A percentile compares a stretch with the other conserved stretches of the same genome.
Conservation (phyloP, 768 basidiomycete species). For the Phaeolepiota aurea region DNA sequence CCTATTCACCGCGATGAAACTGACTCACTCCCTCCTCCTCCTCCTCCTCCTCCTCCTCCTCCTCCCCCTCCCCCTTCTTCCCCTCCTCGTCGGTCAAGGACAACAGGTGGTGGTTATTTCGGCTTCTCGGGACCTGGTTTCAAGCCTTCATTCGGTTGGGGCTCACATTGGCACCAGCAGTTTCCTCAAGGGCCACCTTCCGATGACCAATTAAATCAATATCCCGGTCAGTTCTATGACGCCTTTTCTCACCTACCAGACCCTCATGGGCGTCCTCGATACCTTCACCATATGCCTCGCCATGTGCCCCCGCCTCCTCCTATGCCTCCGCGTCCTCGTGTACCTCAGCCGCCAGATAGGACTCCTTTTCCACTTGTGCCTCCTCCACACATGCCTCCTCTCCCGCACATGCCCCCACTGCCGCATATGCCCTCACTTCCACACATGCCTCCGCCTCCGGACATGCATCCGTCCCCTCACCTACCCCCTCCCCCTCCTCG, state of each 20-base stretch:
- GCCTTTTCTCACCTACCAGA: neutral
- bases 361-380: slow-evolving; percentile 6
- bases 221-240: neutral
- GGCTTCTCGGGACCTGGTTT: too few species aligned
- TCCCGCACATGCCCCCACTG: slow-evolving; percentile 3
- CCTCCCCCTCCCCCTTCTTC: too few species aligned
- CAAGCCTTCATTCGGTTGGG: too few species aligned
- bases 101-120: too few species aligned
- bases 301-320: slow-evolving; percentile 7
- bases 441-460: neutral
- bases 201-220: neutral
- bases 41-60: slow-evolving; percentile 2
- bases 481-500: slow-evolving; percentile 9
- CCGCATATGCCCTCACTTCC: slow-evolving; percentile 4
- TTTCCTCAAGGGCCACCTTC: too few species aligned
- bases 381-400: slow-evolving; percentile 4
- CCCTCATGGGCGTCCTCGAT: slow-evolving; percentile 1
- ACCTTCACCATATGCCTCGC: neutral
- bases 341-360: slow-evolving; percentile 1
- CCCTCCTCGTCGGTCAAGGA: too few species aligned
- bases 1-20: too few species aligned
- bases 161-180: too few species aligned
- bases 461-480: slow-evolving; percentile 4
- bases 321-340: slow-evolving; percentile 1
- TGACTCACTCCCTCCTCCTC: neutral